Evolutionary conservation across 2,329 filamentous ascomycete species (phyloP).

Genomic region (Gaeumannomyces sp.): DNA sequence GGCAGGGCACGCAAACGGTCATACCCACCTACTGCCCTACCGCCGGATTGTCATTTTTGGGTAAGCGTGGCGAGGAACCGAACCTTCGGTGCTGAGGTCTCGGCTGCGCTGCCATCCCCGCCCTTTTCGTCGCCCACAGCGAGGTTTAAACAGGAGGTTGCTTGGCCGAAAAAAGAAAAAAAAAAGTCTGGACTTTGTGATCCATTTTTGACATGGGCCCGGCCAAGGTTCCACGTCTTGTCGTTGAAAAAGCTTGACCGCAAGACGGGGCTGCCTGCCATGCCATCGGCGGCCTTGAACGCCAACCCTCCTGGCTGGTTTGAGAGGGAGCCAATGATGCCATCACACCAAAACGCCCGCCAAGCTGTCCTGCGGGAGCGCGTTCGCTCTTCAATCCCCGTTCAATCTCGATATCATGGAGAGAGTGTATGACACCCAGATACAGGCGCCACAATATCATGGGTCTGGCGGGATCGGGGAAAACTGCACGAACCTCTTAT

Average conservation of each 20-base stretch:
- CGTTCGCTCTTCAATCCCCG: not conserved
- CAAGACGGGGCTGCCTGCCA: too few relatives aligned
- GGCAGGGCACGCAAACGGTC: not conserved
- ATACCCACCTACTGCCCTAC: too few relatives aligned
- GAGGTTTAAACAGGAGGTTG: too few relatives aligned
- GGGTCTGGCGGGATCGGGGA: too few relatives aligned
- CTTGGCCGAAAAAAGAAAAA: too few relatives aligned
- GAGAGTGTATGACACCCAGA: not conserved
- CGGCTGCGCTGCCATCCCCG: too few relatives aligned
- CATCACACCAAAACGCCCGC: not conserved
- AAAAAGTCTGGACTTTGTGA: too few relatives aligned
- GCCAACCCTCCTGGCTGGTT: not conserved
- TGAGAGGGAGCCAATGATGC: not conserved
- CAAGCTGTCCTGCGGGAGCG: not conserved
- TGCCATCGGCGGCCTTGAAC: too few relatives aligned
- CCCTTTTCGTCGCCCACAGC: not conserved
- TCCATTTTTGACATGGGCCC: too few relatives aligned
- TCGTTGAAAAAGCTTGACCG: not conserved
- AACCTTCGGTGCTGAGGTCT: not conserved
- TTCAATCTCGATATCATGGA: not conserved
- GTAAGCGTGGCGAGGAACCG: not conserved
- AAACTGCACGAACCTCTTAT: too few relatives aligned
- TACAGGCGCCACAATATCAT: not conserved
- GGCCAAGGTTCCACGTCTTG: not conserved
- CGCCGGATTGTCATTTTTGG: not conserved